phyloP scores from a whole-genome alignment of 2,329 filamentous ascomycete species.

The Aspergillus felis region DNA sequence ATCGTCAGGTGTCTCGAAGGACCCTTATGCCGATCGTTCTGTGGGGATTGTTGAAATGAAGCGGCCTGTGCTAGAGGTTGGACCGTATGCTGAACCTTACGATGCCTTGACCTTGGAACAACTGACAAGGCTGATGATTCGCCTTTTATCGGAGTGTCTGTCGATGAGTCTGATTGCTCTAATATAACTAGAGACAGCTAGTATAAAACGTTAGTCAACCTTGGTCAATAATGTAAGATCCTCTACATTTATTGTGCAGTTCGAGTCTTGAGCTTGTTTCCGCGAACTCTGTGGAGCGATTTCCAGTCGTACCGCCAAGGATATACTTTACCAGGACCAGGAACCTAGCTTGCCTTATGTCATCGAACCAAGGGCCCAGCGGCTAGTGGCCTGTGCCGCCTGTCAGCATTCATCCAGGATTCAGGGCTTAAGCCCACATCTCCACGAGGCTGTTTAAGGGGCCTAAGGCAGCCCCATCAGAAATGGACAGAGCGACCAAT shows the following conservation, averaged over 20 bases:
- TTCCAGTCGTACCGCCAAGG: neutral
- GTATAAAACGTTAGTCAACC: neutral
- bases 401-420: slow-evolving; percentile 9
- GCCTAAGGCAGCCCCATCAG: slow-evolving; percentile 12
- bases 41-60: neutral
- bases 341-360: neutral
- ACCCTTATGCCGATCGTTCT: slow-evolving; percentile 13
- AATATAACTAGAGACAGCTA: neutral
- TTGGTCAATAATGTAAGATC: neutral
- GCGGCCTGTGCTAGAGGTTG: neutral
- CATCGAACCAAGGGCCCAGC: neutral
- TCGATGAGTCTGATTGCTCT: neutral
- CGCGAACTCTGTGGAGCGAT: neutral
- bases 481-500: slow-evolving; percentile 6
- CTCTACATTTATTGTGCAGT: neutral
- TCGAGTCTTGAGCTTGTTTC: neutral
- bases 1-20: neutral
- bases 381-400: slow-evolving; percentile 6
- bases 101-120: neutral
- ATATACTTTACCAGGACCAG: too few species aligned
- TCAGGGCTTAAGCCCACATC: slow-evolving; percentile 20
- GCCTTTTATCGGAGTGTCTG: neutral
- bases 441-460: slow-evolving; percentile 19
- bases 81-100: neutral
- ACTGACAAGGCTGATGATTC: neutral